Base-by-base conservation (phyloP, 257 asterid genomes). In the Jaltomata sinuosa region DNA sequence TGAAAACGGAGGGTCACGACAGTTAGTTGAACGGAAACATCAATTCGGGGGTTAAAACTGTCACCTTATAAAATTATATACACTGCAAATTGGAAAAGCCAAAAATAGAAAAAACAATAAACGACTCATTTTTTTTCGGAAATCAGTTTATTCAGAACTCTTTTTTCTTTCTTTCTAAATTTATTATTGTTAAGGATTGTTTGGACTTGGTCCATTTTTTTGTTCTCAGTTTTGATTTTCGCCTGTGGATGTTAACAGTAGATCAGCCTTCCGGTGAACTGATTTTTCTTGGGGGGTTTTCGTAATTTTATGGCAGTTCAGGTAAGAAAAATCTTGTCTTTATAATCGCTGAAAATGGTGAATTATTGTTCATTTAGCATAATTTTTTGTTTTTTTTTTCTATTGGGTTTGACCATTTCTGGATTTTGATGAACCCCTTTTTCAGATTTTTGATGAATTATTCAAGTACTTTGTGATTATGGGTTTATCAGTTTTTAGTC, bases 11-110 rank as follows among this genome's bases (percentile, higher is more conserved):
- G 74, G 77, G 84, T 76, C 34, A 81, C 79, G 71, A 84, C 84
- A 86, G 91, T 89, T 91, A 65, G 92, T 85, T 84, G 91, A 84
- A 84, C 65, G 83, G 84, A 85, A 47, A 87, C 87, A 87, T 83
- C 86, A 50, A 42, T 29, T 54, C 42, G 52, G 84, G 82, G 91
- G 91, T 84, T 84, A 87, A 86, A 89, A 78, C 81, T 81, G 96
- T 87, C 89, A 86, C 57, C 31, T 59, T 21, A 47, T 6, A 55
- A 27, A 76, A n/a, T 55, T 84, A 72, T 64, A 49, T 54, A 83
- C n/a, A 68, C 83, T 59, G 11, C 27, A 81, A 50, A 84, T 72
- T 11, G 68, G 52, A 64, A 25, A 64, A n/a, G 2, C 79, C 69
- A 84, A 86, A 89, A 57, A 47, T 65, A 81, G 71, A 85, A 49